Percentiles rank a stretch among this genome's conserved stretches.
These are phyloP conservation scores for Brasilioporus rufonigricans DNA, from an alignment of 768 basidiomycete species.

Conservation along the genomic window DNA sequence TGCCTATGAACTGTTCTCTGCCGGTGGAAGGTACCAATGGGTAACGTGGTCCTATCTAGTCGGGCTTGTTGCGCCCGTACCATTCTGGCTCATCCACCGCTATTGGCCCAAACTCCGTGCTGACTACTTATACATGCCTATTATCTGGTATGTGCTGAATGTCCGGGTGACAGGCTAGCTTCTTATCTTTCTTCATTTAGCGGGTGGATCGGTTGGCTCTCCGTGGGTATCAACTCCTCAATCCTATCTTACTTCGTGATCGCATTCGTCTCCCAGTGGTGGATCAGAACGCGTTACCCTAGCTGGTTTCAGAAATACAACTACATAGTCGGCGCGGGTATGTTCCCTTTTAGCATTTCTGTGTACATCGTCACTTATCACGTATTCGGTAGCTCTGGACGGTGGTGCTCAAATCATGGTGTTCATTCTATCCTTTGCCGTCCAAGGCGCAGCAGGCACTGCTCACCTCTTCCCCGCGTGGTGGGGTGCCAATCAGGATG, in stretches of 20 bases:
- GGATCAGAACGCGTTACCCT: slow-evolving; percentile 35
- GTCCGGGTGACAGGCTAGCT: not conserved
- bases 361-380: not conserved
- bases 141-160: slow-evolving; percentile 23
- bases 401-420: not conserved
- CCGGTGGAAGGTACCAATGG: slow-evolving; percentile 35
- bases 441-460: not conserved
- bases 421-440: not conserved
- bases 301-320: not conserved
- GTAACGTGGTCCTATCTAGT: slow-evolving; percentile 37
- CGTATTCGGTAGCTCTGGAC: not conserved
- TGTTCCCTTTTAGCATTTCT: not conserved
- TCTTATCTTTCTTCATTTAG: slow-evolving; percentile 12
- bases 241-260: slow-evolving; percentile 15
- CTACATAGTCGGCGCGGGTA: not conserved
- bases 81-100: slow-evolving; percentile 41
- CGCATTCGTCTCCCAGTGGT: slow-evolving; percentile 38
- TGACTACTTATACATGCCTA: slow-evolving; percentile 30
- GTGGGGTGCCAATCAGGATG: not conserved
- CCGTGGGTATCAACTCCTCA: slow-evolving; percentile 30
- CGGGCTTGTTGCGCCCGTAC: slow-evolving; percentile 37
- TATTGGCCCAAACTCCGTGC: slow-evolving; percentile 32
- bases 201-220: slow-evolving; percentile 17
- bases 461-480: not conserved
- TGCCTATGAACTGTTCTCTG: slow-evolving; percentile 33